Base-by-base conservation (phyloP, 2,329 filamentous ascomycete species). In the Aspergillus japonicus region DNA sequence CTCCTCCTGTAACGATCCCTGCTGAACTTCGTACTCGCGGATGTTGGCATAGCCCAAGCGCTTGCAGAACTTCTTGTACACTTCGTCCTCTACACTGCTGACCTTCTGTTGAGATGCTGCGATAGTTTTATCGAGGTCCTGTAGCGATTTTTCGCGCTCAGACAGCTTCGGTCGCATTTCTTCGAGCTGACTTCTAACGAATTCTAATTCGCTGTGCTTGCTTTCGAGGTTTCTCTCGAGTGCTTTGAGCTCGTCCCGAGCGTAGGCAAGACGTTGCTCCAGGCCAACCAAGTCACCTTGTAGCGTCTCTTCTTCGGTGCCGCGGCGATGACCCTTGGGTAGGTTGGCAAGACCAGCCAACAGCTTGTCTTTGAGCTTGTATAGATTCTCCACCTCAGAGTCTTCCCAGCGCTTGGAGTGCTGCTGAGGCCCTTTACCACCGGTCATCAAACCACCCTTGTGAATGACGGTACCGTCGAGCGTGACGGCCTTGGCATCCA, bases 381-480 rank as follows among this genome's bases (percentile, higher is more conserved):
- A 85, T n/a, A 97, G 81, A 61, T 91, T 91, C 65, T 96, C 91
- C 31, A 97, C 87, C 67, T 97, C 92, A 7, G 89, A 86, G 68
- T 97, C 93, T 69, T 96, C 93, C 77, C 96, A 98, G 55, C 90
- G 86, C 59, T 92, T 89, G 64, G 92, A 90, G 60, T 85, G 86
- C 57, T 88, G 87, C 73, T 90, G 91, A 50, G 87, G 88, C 31
- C 92, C 89, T 62, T 92, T 89, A 66, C 95, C 95, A 82, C 95
- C 95, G 52, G 95, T 98, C 89, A 99, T 98, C 56, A 96, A 83
- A 71, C 95, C 95, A 50, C 91, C 92, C 74, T 98, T 98, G 80
- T 96, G 92, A 64, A 99, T 97, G 62, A 99, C 89, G 57, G 89
- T 94, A n/a, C 95, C 95, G 71, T 98, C 93, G 12, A 98, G 77